These are phyloP conservation scores for Diaporthe helianthi DNA, from an alignment of 2,329 filamentous ascomycete genomes.

Conservation along the genomic window DNA sequence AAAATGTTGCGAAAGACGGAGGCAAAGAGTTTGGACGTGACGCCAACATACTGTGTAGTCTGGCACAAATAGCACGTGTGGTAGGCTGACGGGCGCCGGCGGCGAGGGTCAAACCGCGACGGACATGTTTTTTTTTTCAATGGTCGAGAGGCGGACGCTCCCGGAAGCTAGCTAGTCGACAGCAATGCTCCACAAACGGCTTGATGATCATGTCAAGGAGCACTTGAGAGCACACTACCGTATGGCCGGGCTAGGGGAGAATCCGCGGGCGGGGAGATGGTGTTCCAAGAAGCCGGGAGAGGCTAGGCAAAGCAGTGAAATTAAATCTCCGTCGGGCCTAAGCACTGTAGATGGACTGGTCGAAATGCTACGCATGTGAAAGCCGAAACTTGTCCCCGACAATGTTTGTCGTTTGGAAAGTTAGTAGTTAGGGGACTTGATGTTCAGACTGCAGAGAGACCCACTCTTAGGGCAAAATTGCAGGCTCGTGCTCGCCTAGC, in stretches of 20 bases:
- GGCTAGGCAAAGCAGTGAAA: not conserved
- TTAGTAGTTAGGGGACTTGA: not conserved
- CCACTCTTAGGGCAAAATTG: constrained; percentile 14
- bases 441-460: constrained; percentile 6
- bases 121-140: not conserved
- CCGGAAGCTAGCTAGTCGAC: not conserved
- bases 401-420: not conserved
- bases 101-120: constrained; percentile 8
- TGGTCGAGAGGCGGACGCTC: constrained; percentile 14
- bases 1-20: not conserved
- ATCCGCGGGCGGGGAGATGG: constrained; percentile 5
- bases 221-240: no score
- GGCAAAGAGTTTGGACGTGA: not conserved
- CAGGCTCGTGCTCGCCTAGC: not conserved
- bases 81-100: not conserved
- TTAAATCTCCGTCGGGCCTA: not conserved
- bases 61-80: not conserved
- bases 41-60: not conserved
- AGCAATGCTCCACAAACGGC: not conserved
- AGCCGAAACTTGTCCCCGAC: not conserved
- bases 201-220: constrained; percentile 1
- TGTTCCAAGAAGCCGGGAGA: constrained; percentile 16
- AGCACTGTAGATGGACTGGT: not conserved
- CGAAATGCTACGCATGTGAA: not conserved
- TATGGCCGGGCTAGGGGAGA: not conserved